phyloP scores from a whole-genome alignment of 1,139 yeast species.

The Lodderomyces metapsilosis region DNA sequence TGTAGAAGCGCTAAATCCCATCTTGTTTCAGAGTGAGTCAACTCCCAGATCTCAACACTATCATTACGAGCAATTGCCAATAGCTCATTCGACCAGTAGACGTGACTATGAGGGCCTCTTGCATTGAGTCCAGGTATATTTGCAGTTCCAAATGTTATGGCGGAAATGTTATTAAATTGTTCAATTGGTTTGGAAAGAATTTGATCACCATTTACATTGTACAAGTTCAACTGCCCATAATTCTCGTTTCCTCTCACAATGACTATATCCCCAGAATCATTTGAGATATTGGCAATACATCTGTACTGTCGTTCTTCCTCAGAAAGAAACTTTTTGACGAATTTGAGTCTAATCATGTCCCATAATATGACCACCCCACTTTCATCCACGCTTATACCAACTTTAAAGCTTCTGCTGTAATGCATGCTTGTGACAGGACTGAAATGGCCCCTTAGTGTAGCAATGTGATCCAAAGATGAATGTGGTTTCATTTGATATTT shows the following conservation, averaged over 20 bases:
- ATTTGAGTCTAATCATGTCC: slow-evolving; percentile 55
- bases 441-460: slow-evolving; percentile 56
- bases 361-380: slow-evolving; percentile 53
- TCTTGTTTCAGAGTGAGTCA: slow-evolving; percentile 16
- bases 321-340: slow-evolving; percentile 42
- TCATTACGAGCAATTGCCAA: slow-evolving; percentile 26
- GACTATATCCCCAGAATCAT: slow-evolving; percentile 55
- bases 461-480: slow-evolving; percentile 39
- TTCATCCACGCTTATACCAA: slow-evolving; percentile 50
- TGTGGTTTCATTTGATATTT: slow-evolving; percentile 15
- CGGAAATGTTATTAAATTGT: slow-evolving; percentile 11
- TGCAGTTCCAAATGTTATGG: slow-evolving; percentile 33
- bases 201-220: slow-evolving; percentile 55
- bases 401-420: slow-evolving; percentile 50
- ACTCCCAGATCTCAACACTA: slow-evolving; percentile 25
- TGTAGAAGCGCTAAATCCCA: slow-evolving; percentile 26
- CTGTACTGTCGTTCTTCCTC: slow-evolving; percentile 14
- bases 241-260: slow-evolving; percentile 22
- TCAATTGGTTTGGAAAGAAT: slow-evolving; percentile 22
- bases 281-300: slow-evolving; percentile 45
- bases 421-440: slow-evolving; percentile 39
- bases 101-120: slow-evolving; percentile 22
- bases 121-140: slow-evolving; percentile 26
- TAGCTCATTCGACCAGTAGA: slow-evolving; percentile 40
- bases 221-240: slow-evolving; percentile 30